Percentiles rank a stretch among this genome's conserved stretches.
Evolutionary conservation across 331 rosid genomes (phyloP).

Genomic region (Malus hybrid): DNA sequence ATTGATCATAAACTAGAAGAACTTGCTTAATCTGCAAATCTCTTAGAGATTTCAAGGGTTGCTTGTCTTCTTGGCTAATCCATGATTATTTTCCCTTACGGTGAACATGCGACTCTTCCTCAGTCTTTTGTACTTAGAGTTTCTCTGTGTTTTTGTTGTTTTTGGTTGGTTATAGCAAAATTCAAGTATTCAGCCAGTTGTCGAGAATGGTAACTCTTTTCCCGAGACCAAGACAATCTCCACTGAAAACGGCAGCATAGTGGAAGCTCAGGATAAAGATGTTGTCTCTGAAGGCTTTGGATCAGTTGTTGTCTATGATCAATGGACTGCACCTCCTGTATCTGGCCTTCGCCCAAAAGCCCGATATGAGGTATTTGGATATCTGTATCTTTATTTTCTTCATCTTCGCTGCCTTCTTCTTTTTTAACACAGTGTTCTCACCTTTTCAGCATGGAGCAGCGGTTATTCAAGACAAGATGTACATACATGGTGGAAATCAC

Average conservation of each 20-base stretch:
- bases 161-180: conserved; percentile 32
- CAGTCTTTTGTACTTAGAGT: background rate
- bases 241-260: conserved; percentile 59
- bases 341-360: conserved; percentile 74
- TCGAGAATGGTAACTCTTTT: conserved; percentile 63
- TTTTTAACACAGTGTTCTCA: conserved; percentile 21
- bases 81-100: too few species aligned
- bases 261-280: conserved; percentile 70
- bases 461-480: conserved; percentile 81
- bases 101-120: background rate
- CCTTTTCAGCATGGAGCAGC: conserved; percentile 87
- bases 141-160: background rate
- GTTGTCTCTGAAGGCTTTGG: conserved; percentile 66
- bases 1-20: background rate
- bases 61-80: too few species aligned
- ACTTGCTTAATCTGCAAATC: background rate
- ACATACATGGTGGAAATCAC: conserved; percentile 93
- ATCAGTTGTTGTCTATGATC: conserved; percentile 69
- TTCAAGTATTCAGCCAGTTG: conserved; percentile 54
- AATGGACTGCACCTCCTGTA: conserved; percentile 71
- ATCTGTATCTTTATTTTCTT: conserved; percentile 11
- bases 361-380: conserved; percentile 73
- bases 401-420: background rate
- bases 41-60: background rate
- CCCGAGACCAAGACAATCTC: conserved; percentile 70